phyloP scores from a whole-genome alignment of 768 basidiomycete species.

The Boletus rubroflammeus region DNA sequence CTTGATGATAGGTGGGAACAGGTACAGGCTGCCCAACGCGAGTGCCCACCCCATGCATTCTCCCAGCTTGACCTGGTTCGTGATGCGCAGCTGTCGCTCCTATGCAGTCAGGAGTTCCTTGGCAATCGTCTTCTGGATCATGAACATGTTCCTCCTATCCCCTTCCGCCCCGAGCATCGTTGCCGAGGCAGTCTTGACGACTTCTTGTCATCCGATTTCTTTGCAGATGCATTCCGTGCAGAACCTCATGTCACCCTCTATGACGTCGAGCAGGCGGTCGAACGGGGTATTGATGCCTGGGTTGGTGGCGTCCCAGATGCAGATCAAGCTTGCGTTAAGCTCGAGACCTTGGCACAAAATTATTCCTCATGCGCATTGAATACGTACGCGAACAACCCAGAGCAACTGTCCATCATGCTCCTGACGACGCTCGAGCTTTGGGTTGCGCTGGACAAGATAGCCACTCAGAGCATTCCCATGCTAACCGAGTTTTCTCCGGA shows the following conservation, averaged over 20 bases:
- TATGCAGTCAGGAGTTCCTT: slow-evolving; percentile 28
- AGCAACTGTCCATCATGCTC: slow-evolving; percentile 41
- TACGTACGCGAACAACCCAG: slow-evolving; percentile 34
- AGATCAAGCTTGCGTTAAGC: slow-evolving; percentile 13
- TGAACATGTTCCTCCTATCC: background rate
- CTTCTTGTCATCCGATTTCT: slow-evolving; percentile 17
- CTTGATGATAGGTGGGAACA: slow-evolving; percentile 37
- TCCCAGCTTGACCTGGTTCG: slow-evolving; percentile 22
- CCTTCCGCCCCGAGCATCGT: background rate
- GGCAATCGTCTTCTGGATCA: slow-evolving; percentile 8
- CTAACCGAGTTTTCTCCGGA: slow-evolving; percentile 34
- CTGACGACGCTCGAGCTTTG: slow-evolving; percentile 37
- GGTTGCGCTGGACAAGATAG: slow-evolving; percentile 34
- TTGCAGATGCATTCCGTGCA: slow-evolving; percentile 1
- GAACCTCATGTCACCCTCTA: slow-evolving; percentile 24
- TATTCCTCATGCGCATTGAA: slow-evolving; percentile 28
- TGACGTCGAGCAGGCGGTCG: slow-evolving; percentile 38
- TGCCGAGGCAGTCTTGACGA: slow-evolving; percentile 14
- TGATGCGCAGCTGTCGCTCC: slow-evolving; percentile 36
- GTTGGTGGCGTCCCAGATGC: slow-evolving; percentile 12
- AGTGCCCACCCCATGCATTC: slow-evolving; percentile 8
- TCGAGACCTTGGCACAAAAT: slow-evolving; percentile 23
- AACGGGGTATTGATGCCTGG: slow-evolving; percentile 35
- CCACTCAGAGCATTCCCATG: slow-evolving; percentile 20
- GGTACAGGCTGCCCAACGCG: slow-evolving; percentile 27